Percentiles rank a stretch among this genome's conserved stretches.
These are phyloP conservation scores for Pittosporum tobira DNA, from an alignment of 129 eudicot genomes.

Conservation along the genomic window DNA sequence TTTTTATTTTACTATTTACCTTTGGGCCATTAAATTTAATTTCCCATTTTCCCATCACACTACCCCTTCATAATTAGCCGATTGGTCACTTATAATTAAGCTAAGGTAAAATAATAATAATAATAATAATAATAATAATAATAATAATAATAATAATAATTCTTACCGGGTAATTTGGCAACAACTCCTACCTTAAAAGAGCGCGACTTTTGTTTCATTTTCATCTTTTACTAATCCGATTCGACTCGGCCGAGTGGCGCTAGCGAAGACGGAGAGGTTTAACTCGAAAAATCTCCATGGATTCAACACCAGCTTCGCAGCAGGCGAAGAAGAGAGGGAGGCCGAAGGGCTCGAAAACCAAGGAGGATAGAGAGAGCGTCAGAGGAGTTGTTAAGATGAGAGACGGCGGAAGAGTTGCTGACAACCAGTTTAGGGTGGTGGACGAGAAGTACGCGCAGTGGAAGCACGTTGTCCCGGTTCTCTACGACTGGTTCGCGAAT, in stretches of 20 bases:
- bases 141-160: no score
- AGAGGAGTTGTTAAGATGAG: conserved; percentile 24
- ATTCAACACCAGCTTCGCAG: conserved; percentile 14
- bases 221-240: not conserved
- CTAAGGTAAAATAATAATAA: no score
- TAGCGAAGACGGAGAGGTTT: not conserved
- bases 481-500: conserved; percentile 86
- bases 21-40: no score
- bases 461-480: conserved; percentile 67
- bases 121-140: no score
- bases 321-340: conserved; percentile 64
- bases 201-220: not conserved
- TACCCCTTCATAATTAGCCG: no score
- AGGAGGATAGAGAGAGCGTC: conserved; percentile 15
- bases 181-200: not conserved
- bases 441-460: conserved; percentile 67
- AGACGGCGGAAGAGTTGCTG: conserved; percentile 13
- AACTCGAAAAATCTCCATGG: not conserved
- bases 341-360: conserved; percentile 47
- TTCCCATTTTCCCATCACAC: no score
- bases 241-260: not conserved
- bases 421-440: conserved; percentile 24
- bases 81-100: no score
- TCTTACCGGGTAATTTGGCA: no score
- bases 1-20: no score